These are phyloP conservation scores for Pluteus cervinus DNA, from an alignment of 768 basidiomycete species.

Conservation along the genomic window DNA sequence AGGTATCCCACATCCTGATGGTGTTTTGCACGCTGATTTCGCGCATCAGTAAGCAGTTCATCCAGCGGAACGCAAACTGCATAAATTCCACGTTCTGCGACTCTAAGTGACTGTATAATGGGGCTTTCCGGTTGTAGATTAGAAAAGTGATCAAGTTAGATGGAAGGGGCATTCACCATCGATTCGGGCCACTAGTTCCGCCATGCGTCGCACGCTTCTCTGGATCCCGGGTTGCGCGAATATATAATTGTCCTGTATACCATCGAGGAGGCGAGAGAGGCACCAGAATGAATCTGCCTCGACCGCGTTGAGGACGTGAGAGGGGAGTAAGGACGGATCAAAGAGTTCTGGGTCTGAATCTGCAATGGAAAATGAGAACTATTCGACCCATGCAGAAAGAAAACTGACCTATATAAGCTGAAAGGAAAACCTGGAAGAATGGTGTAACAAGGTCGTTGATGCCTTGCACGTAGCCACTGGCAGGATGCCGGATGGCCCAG, in stretches of 20 bases:
- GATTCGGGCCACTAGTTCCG: conserved; percentile 85
- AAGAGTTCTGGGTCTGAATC: conserved; percentile 89
- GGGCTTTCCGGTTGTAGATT: conserved; percentile 56
- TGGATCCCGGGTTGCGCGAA: conserved; percentile 96
- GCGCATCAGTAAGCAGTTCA: conserved; percentile 98
- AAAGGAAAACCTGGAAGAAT: conserved; percentile 96
- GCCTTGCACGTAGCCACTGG: conserved; percentile 97
- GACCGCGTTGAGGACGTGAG: conserved; percentile 69
- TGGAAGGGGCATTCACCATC: conserved; percentile 50
- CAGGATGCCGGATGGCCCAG: conserved; percentile 98
- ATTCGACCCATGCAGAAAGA: conserved; percentile 1
- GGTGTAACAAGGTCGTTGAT: conserved; percentile 98
- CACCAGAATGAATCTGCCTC: conserved; percentile 99
- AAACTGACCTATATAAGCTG: conserved; percentile 81
- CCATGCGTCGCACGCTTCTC: conserved; percentile 88
- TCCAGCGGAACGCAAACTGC: conserved; percentile 99
- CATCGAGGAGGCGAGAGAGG: conserved; percentile 88
- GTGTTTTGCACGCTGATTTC: conserved; percentile 97
- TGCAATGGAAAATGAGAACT: conserved; percentile 24
- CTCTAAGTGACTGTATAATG: conserved; percentile 81
- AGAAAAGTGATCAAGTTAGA: neutral
- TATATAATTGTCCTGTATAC: conserved; percentile 98
- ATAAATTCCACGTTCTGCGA: conserved; percentile 96
- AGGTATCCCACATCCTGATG: conserved; percentile 99
- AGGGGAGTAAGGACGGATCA: conserved; percentile 71